Evolutionary conservation across 2,329 filamentous ascomycete species (phyloP).

Genomic region (Nemania sp.): DNA sequence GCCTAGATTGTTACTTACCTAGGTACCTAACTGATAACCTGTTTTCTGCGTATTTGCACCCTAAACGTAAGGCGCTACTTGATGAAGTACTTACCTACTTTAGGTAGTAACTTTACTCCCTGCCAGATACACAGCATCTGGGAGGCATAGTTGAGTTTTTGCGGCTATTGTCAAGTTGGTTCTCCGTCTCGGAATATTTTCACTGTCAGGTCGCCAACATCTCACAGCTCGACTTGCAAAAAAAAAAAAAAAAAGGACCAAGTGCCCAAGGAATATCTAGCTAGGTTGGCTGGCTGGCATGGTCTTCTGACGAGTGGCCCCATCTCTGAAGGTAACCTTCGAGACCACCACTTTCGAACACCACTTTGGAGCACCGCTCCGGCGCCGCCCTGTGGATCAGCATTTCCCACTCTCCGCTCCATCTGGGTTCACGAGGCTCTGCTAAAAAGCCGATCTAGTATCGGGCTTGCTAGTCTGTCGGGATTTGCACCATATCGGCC

Average conservation of each 20-base stretch:
- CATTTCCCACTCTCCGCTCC: not conserved
- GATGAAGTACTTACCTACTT: no score
- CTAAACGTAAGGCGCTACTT: no score
- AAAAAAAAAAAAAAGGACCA: no score
- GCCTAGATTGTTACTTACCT: no score
- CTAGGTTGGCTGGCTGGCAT: no score
- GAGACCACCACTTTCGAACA: not conserved
- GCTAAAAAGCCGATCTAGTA: not conserved
- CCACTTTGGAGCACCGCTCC: not conserved
- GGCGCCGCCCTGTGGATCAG: constrained; percentile 4
- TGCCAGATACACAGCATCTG: no score
- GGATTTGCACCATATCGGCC: not conserved
- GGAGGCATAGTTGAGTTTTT: no score
- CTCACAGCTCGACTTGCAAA: constrained; percentile 10
- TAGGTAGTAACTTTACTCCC: no score
- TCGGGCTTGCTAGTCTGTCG: not conserved
- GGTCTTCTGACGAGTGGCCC: not conserved
- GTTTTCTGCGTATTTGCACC: no score
- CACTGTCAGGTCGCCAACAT: not conserved
- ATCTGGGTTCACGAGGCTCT: constrained; percentile 5
- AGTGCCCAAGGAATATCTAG: no score
- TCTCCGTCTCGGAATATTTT: not conserved
- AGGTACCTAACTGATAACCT: no score
- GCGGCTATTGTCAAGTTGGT: not conserved
- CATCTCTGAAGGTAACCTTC: not conserved